Conservation (phyloP, 2,329 filamentous ascomycete species). For the Phoma herbarum region DNA sequence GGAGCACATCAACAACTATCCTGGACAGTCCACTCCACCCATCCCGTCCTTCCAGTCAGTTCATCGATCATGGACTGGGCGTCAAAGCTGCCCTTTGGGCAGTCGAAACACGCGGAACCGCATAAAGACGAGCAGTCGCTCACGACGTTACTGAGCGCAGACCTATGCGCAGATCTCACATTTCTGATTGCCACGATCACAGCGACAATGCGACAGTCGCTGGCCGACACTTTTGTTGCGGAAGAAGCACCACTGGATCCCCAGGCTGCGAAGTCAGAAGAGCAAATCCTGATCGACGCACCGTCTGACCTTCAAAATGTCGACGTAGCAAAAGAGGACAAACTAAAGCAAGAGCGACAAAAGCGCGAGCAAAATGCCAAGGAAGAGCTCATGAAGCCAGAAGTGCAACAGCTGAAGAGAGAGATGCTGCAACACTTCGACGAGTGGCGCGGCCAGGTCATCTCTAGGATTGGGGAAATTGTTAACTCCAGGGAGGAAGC, state of each 20-base stretch:
- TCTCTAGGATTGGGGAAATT: conserved; percentile 75
- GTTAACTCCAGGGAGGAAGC: conserved; percentile 52
- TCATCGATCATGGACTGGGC: conserved; percentile 40
- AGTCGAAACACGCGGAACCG: conserved; percentile 34
- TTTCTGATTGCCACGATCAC: conserved; percentile 59
- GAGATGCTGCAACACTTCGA: conserved; percentile 76
- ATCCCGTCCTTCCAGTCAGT: not conserved
- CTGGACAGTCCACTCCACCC: too few species aligned
- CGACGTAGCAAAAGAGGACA: conserved; percentile 45
- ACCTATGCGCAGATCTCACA: conserved; percentile 58
- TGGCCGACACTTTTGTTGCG: conserved; percentile 54
- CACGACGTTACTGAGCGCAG: conserved; percentile 56
- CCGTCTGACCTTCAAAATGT: conserved; percentile 33
- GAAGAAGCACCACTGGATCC: conserved; percentile 35
- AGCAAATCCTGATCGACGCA: conserved; percentile 35
- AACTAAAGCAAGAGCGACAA: conserved; percentile 40
- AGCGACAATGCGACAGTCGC: conserved; percentile 56
- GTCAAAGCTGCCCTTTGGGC: conserved; percentile 48
- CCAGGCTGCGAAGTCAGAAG: conserved; percentile 32
- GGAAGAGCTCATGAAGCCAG: conserved; percentile 60
- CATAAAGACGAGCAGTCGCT: conserved; percentile 50
- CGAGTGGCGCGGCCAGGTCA: conserved; percentile 78
- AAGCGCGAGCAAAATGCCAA: conserved; percentile 48
- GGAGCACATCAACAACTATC: not conserved
- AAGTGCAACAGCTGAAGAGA: conserved; percentile 72